Percentiles rank a stretch among this genome's conserved stretches.
Evolutionary conservation across 192 early-diverging fungal species (phyloP).

Genomic region (Spinellus fusiger): DNA sequence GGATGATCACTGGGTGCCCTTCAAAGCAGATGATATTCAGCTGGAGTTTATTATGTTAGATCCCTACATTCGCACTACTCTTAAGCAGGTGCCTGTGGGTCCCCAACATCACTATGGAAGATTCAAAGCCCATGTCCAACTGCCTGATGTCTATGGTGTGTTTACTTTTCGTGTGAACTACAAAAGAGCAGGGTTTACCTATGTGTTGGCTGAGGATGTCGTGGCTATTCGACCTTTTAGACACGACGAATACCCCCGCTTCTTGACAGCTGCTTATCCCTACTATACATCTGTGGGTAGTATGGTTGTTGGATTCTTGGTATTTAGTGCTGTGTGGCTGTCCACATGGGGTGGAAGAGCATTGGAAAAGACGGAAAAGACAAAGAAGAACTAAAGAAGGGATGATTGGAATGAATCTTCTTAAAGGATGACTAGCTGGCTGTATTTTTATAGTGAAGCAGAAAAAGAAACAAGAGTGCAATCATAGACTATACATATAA

Average conservation of each 20-base stretch:
- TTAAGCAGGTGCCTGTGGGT: conserved; percentile 40
- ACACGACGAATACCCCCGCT: conserved; percentile 95
- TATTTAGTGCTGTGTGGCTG: conserved; percentile 77
- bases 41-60: conserved; percentile 96
- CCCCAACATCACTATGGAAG: conserved; percentile 30
- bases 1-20: conserved; percentile 80
- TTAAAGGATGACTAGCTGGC: neutral
- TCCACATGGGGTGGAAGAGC: conserved; percentile 37
- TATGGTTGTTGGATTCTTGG: conserved; percentile 81
- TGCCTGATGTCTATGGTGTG: conserved; percentile 96
- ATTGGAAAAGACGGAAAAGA: neutral
- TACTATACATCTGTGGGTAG: conserved; percentile 86
- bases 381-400: conserved; percentile 1
- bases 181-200: conserved; percentile 77
- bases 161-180: conserved; percentile 96
- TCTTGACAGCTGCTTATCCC: conserved; percentile 86
- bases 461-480: no score
- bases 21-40: conserved; percentile 74
- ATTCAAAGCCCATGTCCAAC: conserved; percentile 39
- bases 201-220: conserved; percentile 63
- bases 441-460: neutral
- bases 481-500: no score
- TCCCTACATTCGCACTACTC: conserved; percentile 83
- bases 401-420: neutral
- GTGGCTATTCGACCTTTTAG: conserved; percentile 86